Percentiles rank a stretch among this genome's conserved stretches.
These are phyloP conservation scores for Alternaria triticimaculans DNA, from an alignment of 2,329 filamentous ascomycete genomes.

Conservation along the genomic window DNA sequence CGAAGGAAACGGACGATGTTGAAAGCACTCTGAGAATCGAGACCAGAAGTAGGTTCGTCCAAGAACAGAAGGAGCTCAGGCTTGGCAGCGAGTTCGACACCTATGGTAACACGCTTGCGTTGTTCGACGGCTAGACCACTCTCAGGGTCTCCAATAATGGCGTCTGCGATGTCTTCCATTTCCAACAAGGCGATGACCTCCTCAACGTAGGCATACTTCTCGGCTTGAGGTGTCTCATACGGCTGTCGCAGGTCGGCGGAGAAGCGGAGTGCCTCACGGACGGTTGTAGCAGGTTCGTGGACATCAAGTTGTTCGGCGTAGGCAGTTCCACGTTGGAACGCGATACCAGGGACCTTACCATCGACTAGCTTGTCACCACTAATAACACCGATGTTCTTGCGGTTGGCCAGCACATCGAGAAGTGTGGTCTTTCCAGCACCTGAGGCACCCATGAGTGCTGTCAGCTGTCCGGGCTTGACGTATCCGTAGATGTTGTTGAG, in stretches of 20 bases:
- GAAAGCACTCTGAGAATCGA: slow-evolving; percentile 75
- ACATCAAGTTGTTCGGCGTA: slow-evolving; percentile 72
- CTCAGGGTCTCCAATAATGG: slow-evolving; percentile 67
- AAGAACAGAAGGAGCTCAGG: slow-evolving; percentile 78
- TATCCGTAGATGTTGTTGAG: slow-evolving; percentile 64
- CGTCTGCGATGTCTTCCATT: slow-evolving; percentile 70
- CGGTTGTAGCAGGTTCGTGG: slow-evolving; percentile 67
- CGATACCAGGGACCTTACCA: slow-evolving; percentile 62
- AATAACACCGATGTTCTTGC: slow-evolving; percentile 71
- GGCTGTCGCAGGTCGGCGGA: slow-evolving; percentile 69
- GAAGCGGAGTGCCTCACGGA: slow-evolving; percentile 71
- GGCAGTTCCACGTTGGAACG: slow-evolving; percentile 68
- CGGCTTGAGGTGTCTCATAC: slow-evolving; percentile 61
- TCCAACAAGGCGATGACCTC: slow-evolving; percentile 70
- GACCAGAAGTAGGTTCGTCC: slow-evolving; percentile 78
- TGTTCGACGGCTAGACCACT: slow-evolving; percentile 70
- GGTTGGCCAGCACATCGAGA: slow-evolving; percentile 73
- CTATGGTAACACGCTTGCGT: slow-evolving; percentile 66
- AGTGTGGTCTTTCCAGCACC: slow-evolving; percentile 87
- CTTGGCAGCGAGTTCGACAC: slow-evolving; percentile 67
- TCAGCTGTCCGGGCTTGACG: slow-evolving; percentile 64
- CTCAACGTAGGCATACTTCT: slow-evolving; percentile 71
- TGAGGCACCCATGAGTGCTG: slow-evolving; percentile 54
- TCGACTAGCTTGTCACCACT: slow-evolving; percentile 69
- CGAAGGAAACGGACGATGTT: slow-evolving; percentile 80